Percentiles rank a stretch among this genome's conserved stretches.
phyloP scores from a whole-genome alignment of 768 basidiomycete species.

The Rhodotorula sphaerocarpa region DNA sequence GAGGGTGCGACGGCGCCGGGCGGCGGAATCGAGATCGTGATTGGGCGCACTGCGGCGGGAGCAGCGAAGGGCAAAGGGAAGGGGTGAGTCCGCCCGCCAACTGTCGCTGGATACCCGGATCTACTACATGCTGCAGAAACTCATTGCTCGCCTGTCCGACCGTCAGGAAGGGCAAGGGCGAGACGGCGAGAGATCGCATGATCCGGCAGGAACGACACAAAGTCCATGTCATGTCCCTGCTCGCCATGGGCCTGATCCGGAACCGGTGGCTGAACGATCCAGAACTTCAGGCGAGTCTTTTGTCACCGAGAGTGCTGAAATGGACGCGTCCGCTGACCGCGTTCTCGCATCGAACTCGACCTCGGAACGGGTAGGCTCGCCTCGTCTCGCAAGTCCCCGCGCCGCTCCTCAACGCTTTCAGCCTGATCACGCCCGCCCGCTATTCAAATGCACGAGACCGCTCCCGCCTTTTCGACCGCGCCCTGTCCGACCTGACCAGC shows the following conservation, averaged over 20 bases:
- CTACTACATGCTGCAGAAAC: too few relatives aligned
- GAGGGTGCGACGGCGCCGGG: not conserved
- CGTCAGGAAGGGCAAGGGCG: constrained; percentile 15
- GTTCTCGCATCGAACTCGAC: too few relatives aligned
- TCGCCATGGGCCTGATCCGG: constrained; percentile 63
- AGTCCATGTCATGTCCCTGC: constrained; percentile 72
- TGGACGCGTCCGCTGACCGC: too few relatives aligned
- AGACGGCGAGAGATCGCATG: constrained; percentile 52
- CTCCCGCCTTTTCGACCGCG: constrained; percentile 77
- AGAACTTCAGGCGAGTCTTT: constrained; percentile 62
- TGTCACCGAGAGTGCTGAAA: too few relatives aligned
- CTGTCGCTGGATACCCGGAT: too few relatives aligned
- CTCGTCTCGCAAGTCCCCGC: constrained; percentile 79
- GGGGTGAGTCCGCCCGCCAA: constrained; percentile 27
- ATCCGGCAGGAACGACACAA: constrained; percentile 76
- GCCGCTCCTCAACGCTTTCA: constrained; percentile 68
- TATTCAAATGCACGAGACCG: constrained; percentile 72
- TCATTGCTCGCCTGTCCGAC: too few relatives aligned
- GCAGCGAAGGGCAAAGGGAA: constrained; percentile 42
- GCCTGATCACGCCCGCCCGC: constrained; percentile 67
- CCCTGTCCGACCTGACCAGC: constrained; percentile 60
- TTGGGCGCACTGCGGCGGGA: constrained; percentile 43
- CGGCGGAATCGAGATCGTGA: constrained; percentile 58
- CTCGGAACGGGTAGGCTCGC: too few relatives aligned
- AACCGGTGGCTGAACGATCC: constrained; percentile 78